Conservation (phyloP, 2,329 filamentous ascomycete genomes). For the Alternaria triticina region DNA sequence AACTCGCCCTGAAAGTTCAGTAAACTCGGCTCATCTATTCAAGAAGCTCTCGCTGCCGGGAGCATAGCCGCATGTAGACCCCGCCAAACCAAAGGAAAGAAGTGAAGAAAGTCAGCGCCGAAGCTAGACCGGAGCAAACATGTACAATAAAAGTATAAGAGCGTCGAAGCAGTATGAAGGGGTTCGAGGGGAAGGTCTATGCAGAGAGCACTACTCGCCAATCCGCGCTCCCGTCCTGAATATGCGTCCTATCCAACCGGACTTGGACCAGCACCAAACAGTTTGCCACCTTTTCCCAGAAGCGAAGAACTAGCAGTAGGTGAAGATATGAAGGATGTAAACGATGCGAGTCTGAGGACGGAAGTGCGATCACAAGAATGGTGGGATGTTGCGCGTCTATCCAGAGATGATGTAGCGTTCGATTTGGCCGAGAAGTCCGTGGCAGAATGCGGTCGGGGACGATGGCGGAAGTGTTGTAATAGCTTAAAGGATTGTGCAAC, state of each 20-base stretch:
- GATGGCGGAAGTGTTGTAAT: neutral
- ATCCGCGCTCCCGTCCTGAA: neutral
- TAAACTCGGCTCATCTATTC: neutral
- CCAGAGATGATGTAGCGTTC: neutral
- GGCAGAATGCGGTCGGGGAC: conserved; percentile 12
- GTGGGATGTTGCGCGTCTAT: neutral
- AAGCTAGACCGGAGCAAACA: conserved; percentile 16
- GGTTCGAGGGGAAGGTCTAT: conserved; percentile 15
- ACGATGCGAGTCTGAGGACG: neutral
- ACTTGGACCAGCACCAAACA: neutral
- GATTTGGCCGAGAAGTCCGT: neutral
- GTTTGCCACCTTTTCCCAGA: neutral
- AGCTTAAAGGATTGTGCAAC: conserved; percentile 46
- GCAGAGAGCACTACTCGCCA: conserved; percentile 2
- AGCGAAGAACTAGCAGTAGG: neutral
- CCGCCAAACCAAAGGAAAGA: conserved; percentile 7
- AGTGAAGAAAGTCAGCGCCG: conserved; percentile 13
- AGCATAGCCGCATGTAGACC: neutral
- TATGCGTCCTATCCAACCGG: conserved; percentile 1
- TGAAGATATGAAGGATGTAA: neutral
- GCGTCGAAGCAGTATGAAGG: conserved; percentile 9
- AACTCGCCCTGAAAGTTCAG: neutral
- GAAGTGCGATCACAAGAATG: neutral
- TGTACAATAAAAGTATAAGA: conserved; percentile 29
- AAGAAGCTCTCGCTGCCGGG: neutral